These are phyloP conservation scores for Cercospora citrullina DNA, from an alignment of 2,329 filamentous ascomycete species.

Conservation along the genomic window DNA sequence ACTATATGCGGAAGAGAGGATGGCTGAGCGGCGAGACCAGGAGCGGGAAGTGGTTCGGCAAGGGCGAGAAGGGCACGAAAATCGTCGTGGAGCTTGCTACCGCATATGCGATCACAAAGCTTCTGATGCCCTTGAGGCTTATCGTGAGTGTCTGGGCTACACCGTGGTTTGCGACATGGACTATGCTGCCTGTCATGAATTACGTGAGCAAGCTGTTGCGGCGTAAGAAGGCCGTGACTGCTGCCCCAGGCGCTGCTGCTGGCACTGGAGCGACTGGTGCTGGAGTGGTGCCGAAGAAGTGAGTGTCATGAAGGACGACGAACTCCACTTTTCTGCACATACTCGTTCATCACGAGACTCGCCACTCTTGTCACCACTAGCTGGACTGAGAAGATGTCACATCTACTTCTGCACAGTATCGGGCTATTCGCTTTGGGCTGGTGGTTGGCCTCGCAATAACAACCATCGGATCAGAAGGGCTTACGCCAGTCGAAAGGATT, in stretches of 20 bases:
- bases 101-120: conserved; percentile 89
- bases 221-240: conserved; percentile 20
- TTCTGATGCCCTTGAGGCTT: conserved; percentile 74
- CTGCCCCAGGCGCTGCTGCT: conserved; percentile 28
- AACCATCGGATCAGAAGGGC: neutral
- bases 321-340: neutral
- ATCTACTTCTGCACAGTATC: neutral
- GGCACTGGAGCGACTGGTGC: conserved; percentile 40
- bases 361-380: neutral
- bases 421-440: neutral
- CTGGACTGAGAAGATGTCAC: neutral
- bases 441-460: neutral
- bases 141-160: conserved; percentile 81
- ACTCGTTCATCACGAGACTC: neutral
- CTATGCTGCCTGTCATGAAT: conserved; percentile 54
- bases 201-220: conserved; percentile 44
- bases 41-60: conserved; percentile 41
- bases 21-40: conserved; percentile 64
- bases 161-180: conserved; percentile 80
- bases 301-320: neutral
- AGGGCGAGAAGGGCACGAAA: conserved; percentile 51
- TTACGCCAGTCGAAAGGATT: neutral
- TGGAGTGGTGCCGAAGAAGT: conserved; percentile 35
- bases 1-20: conserved; percentile 74
- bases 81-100: conserved; percentile 70